A percentile compares a stretch with the other conserved stretches of the same genome.
phyloP scores from a whole-genome alignment of 176 grass and related monocot genomes.

The Eleusine indica region DNA sequence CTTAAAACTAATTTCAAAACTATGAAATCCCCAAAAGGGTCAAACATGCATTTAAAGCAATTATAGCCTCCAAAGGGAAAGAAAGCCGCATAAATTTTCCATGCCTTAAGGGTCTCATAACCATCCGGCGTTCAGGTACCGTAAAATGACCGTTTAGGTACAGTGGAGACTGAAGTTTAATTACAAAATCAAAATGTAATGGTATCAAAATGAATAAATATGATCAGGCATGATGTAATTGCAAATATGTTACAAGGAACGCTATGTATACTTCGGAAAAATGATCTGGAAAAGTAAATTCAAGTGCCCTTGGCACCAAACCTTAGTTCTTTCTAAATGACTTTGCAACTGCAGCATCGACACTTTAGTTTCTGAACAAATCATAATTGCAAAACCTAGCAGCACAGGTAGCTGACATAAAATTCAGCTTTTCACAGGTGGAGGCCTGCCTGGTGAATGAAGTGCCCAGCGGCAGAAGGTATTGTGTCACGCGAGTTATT shows the following conservation, averaged over 20 bases:
- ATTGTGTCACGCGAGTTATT: background rate
- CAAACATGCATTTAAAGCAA: background rate
- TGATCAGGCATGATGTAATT: background rate
- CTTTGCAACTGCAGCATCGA: background rate
- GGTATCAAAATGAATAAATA: background rate
- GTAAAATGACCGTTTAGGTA: background rate
- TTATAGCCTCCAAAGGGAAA: background rate
- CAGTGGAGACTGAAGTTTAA: background rate
- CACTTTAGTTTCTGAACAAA: background rate
- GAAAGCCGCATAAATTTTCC: background rate
- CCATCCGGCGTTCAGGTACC: background rate
- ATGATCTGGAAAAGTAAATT: background rate
- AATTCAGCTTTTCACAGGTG: constrained; percentile 1
- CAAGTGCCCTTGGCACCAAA: background rate
- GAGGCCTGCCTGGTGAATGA: background rate
- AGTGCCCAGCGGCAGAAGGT: background rate
- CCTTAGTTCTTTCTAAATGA: background rate
- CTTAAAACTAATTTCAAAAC: background rate
- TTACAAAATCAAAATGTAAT: background rate
- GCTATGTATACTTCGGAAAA: background rate
- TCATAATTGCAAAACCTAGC: background rate
- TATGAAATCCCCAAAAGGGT: background rate
- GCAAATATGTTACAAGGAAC: background rate
- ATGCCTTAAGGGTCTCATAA: background rate
- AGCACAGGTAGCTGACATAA: background rate